Conservation (phyloP, 352 stramenopile species). For the Phytophthora agathidicida region DNA sequence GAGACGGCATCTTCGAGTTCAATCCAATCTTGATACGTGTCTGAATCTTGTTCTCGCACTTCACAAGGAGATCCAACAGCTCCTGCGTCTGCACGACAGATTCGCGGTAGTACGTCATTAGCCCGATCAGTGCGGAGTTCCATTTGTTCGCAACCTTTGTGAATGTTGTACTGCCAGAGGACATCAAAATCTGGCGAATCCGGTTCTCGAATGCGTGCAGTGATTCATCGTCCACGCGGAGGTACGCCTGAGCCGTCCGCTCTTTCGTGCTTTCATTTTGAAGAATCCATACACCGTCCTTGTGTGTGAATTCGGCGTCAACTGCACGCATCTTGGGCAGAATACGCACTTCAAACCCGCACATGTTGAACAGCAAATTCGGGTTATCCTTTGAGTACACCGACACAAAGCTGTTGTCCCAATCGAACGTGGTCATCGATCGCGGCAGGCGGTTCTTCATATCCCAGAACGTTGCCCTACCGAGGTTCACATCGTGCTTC, state of each 20-base stretch:
- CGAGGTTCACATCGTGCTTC: conserved; percentile 99
- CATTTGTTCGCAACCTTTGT: conserved; percentile 99
- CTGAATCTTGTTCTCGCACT: conserved; percentile 99
- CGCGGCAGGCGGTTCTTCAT: conserved; percentile 99
- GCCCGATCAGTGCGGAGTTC: conserved; percentile 93
- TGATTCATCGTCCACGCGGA: conserved; percentile 96
- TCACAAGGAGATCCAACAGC: conserved; percentile 99
- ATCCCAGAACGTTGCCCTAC: conserved; percentile 99
- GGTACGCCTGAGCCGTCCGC: conserved; percentile 98
- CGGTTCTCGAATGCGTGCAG: conserved; percentile 98
- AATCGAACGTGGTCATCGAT: conserved; percentile 99
- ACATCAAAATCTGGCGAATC: conserved; percentile 99
- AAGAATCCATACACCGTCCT: conserved; percentile 99
- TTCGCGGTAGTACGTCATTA: conserved; percentile 99
- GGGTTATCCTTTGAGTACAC: conserved; percentile 99
- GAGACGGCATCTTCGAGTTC: conserved; percentile 99
- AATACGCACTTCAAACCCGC: conserved; percentile 98
- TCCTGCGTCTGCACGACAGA: conserved; percentile 99
- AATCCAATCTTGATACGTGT: conserved; percentile 99
- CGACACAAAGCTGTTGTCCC: conserved; percentile 99
- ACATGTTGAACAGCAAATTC: conserved; percentile 99
- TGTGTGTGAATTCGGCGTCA: conserved; percentile 94
- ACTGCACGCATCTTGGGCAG: conserved; percentile 92
- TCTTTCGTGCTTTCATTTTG: conserved; percentile 99
- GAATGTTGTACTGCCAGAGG: conserved; percentile 99